Evolutionary conservation across 2,329 filamentous ascomycete species (phyloP).

Genomic region (Fonsecaea erecta): DNA sequence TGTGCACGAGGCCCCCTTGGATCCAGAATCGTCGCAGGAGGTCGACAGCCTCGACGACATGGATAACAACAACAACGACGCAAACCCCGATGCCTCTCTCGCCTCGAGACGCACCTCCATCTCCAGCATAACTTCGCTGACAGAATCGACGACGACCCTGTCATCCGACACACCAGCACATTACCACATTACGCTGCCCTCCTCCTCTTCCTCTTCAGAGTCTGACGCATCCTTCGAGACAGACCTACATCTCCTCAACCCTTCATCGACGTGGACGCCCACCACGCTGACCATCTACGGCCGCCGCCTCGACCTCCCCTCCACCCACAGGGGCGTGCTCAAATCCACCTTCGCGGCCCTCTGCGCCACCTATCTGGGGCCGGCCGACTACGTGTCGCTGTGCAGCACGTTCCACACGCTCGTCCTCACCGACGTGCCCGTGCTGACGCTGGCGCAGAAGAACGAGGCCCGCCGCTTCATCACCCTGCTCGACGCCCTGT

Average conservation of each 20-base stretch:
- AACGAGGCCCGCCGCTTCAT: constrained; percentile 83
- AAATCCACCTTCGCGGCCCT: constrained; percentile 72
- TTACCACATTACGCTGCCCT: constrained; percentile 31
- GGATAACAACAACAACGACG: background rate
- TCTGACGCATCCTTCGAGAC: constrained; percentile 12
- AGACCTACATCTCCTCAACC: constrained; percentile 31
- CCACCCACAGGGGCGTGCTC: constrained; percentile 57
- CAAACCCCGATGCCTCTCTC: background rate
- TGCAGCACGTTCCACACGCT: constrained; percentile 80
- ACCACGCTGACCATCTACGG: constrained; percentile 39
- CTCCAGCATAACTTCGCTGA: background rate
- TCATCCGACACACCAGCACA: constrained; percentile 36
- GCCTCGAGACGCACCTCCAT: background rate
- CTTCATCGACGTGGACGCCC: constrained; percentile 28
- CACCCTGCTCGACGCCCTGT: constrained; percentile 77
- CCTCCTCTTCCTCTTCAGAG: background rate
- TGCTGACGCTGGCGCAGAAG: constrained; percentile 70
- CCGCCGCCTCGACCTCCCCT: constrained; percentile 54
- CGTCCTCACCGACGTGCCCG: constrained; percentile 71
- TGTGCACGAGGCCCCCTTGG: constrained; percentile 38
- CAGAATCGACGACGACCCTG: background rate
- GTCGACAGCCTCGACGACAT: background rate
- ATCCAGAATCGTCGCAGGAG: constrained; percentile 18
- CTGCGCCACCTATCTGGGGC: constrained; percentile 68
- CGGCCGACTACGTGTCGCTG: constrained; percentile 81